Evolutionary conservation across 2,329 filamentous ascomycete genomes (phyloP), one percentile per base, ranked within the genome.

Genomic region (Sarocladium brachiariae): DNA sequence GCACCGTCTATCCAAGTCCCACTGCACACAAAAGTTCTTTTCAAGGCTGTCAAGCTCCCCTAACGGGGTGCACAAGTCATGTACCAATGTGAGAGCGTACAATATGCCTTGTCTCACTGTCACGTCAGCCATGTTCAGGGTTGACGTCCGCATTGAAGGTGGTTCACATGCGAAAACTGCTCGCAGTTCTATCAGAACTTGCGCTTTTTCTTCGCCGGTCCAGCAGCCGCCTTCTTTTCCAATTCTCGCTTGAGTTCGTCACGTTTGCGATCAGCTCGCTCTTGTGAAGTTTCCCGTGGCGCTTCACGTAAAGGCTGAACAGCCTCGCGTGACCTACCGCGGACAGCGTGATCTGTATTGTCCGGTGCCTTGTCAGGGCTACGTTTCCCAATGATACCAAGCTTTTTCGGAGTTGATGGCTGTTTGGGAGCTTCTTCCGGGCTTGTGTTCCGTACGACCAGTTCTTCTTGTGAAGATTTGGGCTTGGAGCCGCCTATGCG

Each of bases 161-260:
- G 24, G 39, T 25, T 25, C 39, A 19, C 39, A 23, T 43, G 39
- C 39, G 9, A 11, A n/a, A 4, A 3, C 27, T 43, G 21, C 7
- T 21, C 16, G 13, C 10, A 10, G 4, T 11, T 7, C 39, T 4
- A 25, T 51, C 27, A 81, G 54, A 81, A 81, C 48, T 70, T 75
- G 38, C 78, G 67, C 63, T 78, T 81, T 67, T 81, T 81, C 61
- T 73, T 77, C 6, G 66, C 68, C 4, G 78, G 78, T 1, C 72
- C 73, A 16, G 70, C 70, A 0, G 72, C 68, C 2, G 70, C 70
- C 57, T 75, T 76, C 52, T 61, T 71, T 55, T 78, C 71, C 13
- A 78, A 61, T 31, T 80, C 74, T 51, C 65, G 68, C 51, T 75
- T 72, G 24, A 78, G 61, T 55, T 80, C 75, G n/a, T 70, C 67